Conservation (phyloP, 2,329 filamentous ascomycete genomes). For the Dactylellina haptotyla region DNA sequence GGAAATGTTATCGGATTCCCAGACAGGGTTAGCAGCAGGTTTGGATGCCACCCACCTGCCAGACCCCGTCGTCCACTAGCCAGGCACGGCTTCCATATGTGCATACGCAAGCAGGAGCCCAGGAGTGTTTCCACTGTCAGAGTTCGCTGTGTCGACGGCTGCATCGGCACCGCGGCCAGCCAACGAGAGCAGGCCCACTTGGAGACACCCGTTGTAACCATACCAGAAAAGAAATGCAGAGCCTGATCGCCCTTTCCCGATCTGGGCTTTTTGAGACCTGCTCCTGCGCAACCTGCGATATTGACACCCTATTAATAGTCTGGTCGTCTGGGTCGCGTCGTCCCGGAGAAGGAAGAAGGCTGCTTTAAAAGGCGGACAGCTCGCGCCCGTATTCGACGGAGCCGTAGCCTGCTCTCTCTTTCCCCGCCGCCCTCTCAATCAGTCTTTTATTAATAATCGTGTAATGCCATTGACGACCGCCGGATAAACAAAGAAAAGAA, state of each 20-base stretch:
- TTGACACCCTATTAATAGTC: constrained; percentile 32
- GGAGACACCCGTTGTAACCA: too few relatives aligned
- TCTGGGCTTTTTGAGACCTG: too few relatives aligned
- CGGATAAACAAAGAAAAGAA: too few relatives aligned
- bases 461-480: too few relatives aligned
- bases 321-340: constrained; percentile 18
- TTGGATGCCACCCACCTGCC: not conserved
- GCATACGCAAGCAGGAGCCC: constrained; percentile 1
- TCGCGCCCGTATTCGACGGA: constrained; percentile 3
- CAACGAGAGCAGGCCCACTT: too few relatives aligned
- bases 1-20: not conserved
- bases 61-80: not conserved
- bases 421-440: not conserved
- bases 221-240: too few relatives aligned
- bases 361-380: constrained; percentile 8
- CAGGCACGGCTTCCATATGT: not conserved
- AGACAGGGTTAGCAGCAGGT: not conserved
- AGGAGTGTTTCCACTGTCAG: not conserved
- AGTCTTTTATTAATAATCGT: too few relatives aligned
- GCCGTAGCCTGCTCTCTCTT: not conserved
- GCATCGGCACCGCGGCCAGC: constrained; percentile 29
- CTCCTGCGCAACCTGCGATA: too few relatives aligned
- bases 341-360: not conserved
- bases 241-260: too few relatives aligned
- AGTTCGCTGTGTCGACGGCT: constrained; percentile 1